Evolutionary conservation across 2,329 filamentous ascomycete genomes (phyloP), one percentile per base, ranked within the genome.

Genomic region (Clonostachys sp.): DNA sequence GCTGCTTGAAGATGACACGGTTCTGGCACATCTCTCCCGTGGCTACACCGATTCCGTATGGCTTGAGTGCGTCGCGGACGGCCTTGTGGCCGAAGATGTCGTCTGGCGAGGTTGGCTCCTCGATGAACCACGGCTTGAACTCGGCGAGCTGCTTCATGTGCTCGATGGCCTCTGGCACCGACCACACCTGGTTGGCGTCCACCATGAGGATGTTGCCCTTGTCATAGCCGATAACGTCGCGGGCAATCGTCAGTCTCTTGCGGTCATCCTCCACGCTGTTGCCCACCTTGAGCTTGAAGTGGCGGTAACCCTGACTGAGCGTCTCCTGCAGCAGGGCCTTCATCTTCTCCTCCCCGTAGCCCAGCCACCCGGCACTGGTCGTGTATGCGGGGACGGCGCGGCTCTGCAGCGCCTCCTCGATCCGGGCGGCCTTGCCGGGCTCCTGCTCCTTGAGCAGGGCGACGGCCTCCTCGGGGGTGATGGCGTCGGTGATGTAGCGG

Each of bases 1-100:
- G 80, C 70, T 96, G 91, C 78, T 95, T 96, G 81, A 95, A 95
- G 59, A 95, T 82, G 54, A 95, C 88, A 38, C 91, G 84, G 74
- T 95, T 96, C 73, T 95, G 91, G 72, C 89, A 94, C 89, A 95
- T 95, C 72, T 96, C 91, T 53, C 91, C 91, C 0, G 91, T 95
- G 8, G 91, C 91, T 6, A 95, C 91, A 49, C 89, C 89, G 57
- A 96, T 89, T 48, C 80, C 81, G 61, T 83, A 74, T 0, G 87
- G 83, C 57, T 79, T 78, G 12, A 96, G 82, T 5, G 90, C 90
- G 51, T 92, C 86, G 45, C 88, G 83, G 58, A 95, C 84, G 5
- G 88, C 86, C 61, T 87, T 89, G 77, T 96, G 91, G 49, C 91
- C 91, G 47, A 94, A 83, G 49, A 95, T 84, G 64, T 96, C 91